phyloP scores from a whole-genome alignment of 2,329 filamentous ascomycete species.

The Cladobotryum protrusum region DNA sequence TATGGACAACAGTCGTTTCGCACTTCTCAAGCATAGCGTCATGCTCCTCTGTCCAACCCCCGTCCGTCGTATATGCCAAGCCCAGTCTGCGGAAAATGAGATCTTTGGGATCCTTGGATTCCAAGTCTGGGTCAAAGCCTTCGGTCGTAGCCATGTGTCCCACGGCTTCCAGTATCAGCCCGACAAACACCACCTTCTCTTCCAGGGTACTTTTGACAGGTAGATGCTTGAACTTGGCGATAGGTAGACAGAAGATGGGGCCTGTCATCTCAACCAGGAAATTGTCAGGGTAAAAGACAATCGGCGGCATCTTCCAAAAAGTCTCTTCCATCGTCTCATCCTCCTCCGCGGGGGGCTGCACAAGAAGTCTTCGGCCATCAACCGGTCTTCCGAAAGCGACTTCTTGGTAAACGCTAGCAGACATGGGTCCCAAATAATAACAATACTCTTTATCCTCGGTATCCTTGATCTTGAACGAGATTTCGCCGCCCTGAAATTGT shows the following conservation, averaged over 20 bases:
- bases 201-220: constrained; percentile 1
- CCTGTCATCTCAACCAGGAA: neutral
- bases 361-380: neutral
- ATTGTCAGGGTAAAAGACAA: constrained; percentile 7
- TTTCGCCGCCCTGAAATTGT: neutral
- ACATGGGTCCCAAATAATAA: constrained; percentile 7
- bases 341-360: neutral
- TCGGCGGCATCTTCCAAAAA: neutral
- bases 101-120: neutral
- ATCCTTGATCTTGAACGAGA: constrained; percentile 1
- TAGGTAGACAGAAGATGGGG: constrained; percentile 1
- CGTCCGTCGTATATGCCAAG: constrained; percentile 8
- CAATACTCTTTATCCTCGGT: constrained; percentile 5
- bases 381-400: neutral
- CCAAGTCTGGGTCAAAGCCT: constrained; percentile 3
- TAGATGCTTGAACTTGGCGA: constrained; percentile 7
- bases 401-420: constrained; percentile 1
- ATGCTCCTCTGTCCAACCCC: constrained; percentile 1
- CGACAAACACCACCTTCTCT: constrained; percentile 4
- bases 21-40: neutral
- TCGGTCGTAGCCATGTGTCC: constrained; percentile 6
- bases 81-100: constrained; percentile 6
- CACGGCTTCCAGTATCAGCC: constrained; percentile 4
- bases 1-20: neutral
- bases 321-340: neutral